These are phyloP conservation scores for Exobasidium rhododendri DNA, from an alignment of 1,284 basidiomycete genomes.

Conservation along the genomic window DNA sequence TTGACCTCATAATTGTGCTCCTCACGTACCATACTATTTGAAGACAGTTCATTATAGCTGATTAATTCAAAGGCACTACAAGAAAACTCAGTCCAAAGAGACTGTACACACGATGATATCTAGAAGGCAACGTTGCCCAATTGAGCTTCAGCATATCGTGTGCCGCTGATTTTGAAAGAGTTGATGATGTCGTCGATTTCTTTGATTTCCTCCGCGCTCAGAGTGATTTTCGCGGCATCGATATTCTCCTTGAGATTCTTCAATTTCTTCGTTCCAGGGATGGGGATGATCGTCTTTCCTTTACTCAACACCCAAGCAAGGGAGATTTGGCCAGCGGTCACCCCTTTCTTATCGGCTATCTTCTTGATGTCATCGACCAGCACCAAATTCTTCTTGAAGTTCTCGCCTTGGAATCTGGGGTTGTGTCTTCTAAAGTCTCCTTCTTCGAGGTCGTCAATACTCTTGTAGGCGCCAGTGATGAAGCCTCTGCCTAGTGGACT, in stretches of 20 bases:
- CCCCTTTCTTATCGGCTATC: conserved; percentile 33
- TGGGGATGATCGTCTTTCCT: conserved; percentile 17
- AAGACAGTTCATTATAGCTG: too few relatives aligned
- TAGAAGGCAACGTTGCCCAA: too few relatives aligned
- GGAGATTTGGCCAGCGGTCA: conserved; percentile 33
- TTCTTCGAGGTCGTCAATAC: conserved; percentile 23
- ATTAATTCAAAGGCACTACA: too few relatives aligned
- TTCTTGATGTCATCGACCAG: conserved; percentile 28
- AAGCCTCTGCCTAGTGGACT: conserved; percentile 32
- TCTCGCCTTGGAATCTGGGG: conserved; percentile 26
- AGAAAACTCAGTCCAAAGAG: too few relatives aligned
- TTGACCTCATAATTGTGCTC: too few relatives aligned
- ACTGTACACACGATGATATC: too few relatives aligned
- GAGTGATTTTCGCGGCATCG: conserved; percentile 25
- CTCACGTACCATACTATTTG: too few relatives aligned
- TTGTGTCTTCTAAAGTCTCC: conserved; percentile 36
- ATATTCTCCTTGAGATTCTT: conserved; percentile 27
- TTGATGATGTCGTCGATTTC: conserved; percentile 33
- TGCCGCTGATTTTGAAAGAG: conserved; percentile 35
- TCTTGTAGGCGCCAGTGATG: conserved; percentile 32
- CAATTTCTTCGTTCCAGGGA: conserved; percentile 20
- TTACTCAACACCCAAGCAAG: conserved; percentile 28
- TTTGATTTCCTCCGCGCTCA: conserved; percentile 24
- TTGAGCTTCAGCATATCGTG: too few relatives aligned
- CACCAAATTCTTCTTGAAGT: conserved; percentile 36